Conservation (phyloP, 345 rosid species). For the Ceriops decandra region DNA sequence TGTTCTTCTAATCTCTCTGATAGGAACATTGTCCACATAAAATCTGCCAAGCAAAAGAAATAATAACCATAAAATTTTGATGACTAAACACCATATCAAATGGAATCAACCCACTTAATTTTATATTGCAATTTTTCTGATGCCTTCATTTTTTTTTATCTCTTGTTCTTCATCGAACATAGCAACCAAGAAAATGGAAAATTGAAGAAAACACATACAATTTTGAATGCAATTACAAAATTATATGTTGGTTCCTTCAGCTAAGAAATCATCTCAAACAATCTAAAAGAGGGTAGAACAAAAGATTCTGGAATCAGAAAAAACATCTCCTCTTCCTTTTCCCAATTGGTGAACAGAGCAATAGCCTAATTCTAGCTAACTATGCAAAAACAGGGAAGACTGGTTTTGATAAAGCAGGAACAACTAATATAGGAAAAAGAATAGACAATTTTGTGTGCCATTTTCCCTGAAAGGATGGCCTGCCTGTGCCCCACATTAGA, state of each 20-base stretch:
- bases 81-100: neutral
- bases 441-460: constrained; percentile 17
- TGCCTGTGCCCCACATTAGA: neutral
- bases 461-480: constrained; percentile 23
- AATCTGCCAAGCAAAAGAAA: constrained; percentile 45
- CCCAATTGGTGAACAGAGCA: constrained; percentile 18
- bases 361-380: constrained; percentile 8
- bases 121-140: neutral
- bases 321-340: neutral
- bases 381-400: constrained; percentile 10
- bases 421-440: constrained; percentile 19
- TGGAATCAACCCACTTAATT: neutral
- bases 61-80: neutral
- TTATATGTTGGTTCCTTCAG: neutral
- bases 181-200: neutral
- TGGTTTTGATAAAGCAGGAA: constrained; percentile 26
- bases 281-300: neutral
- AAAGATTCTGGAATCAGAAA: neutral
- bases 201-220: neutral
- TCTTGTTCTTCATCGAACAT: neutral
- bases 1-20: constrained; percentile 72
- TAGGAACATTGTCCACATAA: constrained; percentile 69
- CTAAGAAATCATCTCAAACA: neutral
- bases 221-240: neutral
- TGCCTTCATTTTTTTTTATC: neutral